These are phyloP conservation scores for Domatiomyces globalis DNA, from an alignment of 2,329 filamentous ascomycete genomes.

Conservation along the genomic window DNA sequence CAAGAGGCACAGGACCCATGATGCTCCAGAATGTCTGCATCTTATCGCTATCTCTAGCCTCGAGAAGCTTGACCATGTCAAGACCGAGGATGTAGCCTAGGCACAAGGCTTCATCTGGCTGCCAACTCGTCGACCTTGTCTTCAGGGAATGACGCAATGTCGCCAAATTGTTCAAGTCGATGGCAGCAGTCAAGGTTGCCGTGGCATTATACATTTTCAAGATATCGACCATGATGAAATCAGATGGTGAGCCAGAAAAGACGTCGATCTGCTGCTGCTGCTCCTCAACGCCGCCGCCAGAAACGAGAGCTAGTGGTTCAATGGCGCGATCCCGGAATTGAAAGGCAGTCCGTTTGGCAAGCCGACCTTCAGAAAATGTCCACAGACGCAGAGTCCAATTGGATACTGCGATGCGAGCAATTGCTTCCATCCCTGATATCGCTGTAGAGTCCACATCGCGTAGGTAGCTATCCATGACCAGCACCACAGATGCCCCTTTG, in stretches of 20 bases:
- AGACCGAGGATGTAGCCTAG: slow-evolving; percentile 2
- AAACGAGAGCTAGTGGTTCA: slow-evolving; percentile 1
- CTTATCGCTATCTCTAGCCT: slow-evolving; percentile 1
- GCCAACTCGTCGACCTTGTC: slow-evolving; percentile 2
- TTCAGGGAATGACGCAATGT: background rate
- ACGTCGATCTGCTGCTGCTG: too few relatives aligned
- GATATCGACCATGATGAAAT: too few relatives aligned
- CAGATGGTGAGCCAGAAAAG: too few relatives aligned
- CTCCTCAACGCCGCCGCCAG: background rate
- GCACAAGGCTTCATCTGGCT: slow-evolving; percentile 4
- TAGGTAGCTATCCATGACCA: slow-evolving; percentile 15
- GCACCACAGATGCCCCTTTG: slow-evolving; percentile 5
- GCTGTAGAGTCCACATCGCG: slow-evolving; percentile 4
- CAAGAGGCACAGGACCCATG: background rate
- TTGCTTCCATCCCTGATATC: slow-evolving; percentile 5
- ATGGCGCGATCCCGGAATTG: slow-evolving; percentile 2
- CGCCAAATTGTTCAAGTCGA: too few relatives aligned
- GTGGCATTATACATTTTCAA: too few relatives aligned
- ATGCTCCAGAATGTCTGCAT: slow-evolving; percentile 2
- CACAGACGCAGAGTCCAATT: slow-evolving; percentile 2
- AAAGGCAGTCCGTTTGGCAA: slow-evolving; percentile 2
- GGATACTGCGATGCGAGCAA: slow-evolving; percentile 1
- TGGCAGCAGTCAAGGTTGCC: too few relatives aligned
- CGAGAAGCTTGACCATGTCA: slow-evolving; percentile 3
- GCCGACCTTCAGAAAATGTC: slow-evolving; percentile 2